Percentiles rank a stretch among this genome's conserved stretches.
Evolutionary conservation across 805 yeast genomes (phyloP).

Genomic region (Candida sanyiensis): DNA sequence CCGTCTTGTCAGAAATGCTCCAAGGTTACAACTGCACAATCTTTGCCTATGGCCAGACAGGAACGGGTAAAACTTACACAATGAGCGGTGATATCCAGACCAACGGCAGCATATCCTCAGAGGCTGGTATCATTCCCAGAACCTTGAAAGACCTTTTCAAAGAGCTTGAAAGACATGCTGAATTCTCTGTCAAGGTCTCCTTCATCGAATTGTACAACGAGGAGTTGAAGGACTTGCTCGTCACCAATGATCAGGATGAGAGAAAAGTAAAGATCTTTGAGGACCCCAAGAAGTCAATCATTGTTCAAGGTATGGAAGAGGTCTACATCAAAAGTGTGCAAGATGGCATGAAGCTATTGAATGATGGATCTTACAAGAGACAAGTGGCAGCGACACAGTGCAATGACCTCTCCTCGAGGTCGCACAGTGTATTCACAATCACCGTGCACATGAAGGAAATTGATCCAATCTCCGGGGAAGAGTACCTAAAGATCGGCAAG

Average conservation of each 20-base stretch:
- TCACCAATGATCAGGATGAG: slow-evolving; percentile 30
- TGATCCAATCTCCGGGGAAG: slow-evolving; percentile 43
- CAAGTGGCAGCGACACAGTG: slow-evolving; percentile 75
- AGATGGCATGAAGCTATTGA: slow-evolving; percentile 47
- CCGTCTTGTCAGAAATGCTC: slow-evolving; percentile 55
- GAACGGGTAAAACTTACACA: slow-evolving; percentile 75
- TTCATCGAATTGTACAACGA: slow-evolving; percentile 82
- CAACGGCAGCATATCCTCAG: slow-evolving; percentile 33
- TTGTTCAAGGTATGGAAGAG: slow-evolving; percentile 55
- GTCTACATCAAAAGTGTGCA: slow-evolving; percentile 41
- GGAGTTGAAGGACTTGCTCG: slow-evolving; percentile 62
- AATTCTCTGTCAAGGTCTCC: slow-evolving; percentile 61
- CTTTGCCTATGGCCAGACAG: slow-evolving; percentile 86
- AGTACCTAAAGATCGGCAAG: slow-evolving; percentile 51
- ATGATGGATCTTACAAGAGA: slow-evolving; percentile 54
- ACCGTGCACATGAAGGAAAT: slow-evolving; percentile 48
- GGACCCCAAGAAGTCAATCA: slow-evolving; percentile 38
- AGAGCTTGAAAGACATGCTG: slow-evolving; percentile 38
- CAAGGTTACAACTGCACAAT: slow-evolving; percentile 73
- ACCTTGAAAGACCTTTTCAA: slow-evolving; percentile 51
- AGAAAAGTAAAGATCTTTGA: slow-evolving; percentile 49
- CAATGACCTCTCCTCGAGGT: slow-evolving; percentile 71
- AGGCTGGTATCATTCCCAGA: slow-evolving; percentile 63
- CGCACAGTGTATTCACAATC: slow-evolving; percentile 77
- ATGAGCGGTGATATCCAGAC: slow-evolving; percentile 64